Conservation (phyloP, 306 rosid genomes). For the Potentilla sterilis region DNA sequence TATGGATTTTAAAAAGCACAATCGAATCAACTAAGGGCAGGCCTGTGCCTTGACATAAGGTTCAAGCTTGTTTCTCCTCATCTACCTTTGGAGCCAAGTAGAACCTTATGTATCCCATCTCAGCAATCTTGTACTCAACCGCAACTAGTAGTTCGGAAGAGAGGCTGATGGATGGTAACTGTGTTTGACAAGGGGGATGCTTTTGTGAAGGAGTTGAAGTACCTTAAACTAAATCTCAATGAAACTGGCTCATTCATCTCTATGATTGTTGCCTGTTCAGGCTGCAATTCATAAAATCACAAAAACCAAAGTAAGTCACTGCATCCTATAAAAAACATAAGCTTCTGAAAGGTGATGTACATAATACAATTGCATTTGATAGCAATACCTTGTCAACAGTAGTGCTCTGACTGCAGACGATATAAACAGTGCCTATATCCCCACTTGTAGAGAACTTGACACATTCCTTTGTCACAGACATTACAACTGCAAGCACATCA, state of each 20-base stretch:
- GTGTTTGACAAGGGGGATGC: conserved; percentile 75
- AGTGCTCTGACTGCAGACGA: conserved; percentile 88
- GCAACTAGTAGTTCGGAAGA: conserved; percentile 62
- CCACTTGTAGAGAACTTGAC: conserved; percentile 95
- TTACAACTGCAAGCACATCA: conserved; percentile 61
- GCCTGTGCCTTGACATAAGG: neutral
- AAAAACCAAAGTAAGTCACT: neutral
- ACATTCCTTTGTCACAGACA: conserved; percentile 88
- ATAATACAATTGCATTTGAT: neutral
- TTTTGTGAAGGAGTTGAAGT: conserved; percentile 89
- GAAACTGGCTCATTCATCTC: conserved; percentile 90
- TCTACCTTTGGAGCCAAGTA: conserved; percentile 96
- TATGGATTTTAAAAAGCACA: neutral
- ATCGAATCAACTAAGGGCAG: neutral
- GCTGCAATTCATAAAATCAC: conserved; percentile 33
- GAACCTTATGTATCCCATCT: conserved; percentile 68
- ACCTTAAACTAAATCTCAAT: conserved; percentile 77
- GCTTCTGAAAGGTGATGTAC: neutral
- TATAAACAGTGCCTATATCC: conserved; percentile 87
- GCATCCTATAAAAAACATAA: neutral
- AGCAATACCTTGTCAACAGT: conserved; percentile 74
- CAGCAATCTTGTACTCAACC: conserved; percentile 64
- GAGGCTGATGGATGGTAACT: conserved; percentile 60
- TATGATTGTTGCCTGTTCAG: conserved; percentile 55
- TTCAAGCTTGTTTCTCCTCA: conserved; percentile 55